phyloP scores from a whole-genome alignment of 2,329 filamentous ascomycete genomes.

The Diaporthe amygdali region DNA sequence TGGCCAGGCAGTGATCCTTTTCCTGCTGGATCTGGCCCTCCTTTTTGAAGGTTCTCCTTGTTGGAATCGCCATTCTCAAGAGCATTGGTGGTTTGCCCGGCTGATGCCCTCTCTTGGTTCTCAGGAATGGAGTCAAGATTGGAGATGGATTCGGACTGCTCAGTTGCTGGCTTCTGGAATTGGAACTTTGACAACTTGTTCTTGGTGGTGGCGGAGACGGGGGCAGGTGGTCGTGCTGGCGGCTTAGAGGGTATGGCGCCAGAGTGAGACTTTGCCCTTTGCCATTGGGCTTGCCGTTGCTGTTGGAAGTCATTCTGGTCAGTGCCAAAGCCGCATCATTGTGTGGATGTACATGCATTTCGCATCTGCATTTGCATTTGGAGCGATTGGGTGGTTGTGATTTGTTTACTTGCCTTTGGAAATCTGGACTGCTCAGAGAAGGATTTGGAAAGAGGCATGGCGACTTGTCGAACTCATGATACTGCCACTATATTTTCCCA shows the following conservation, averaged over 20 bases:
- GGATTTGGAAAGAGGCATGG: slow-evolving; percentile 47
- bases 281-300: slow-evolving; percentile 53
- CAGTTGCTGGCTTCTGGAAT: slow-evolving; percentile 48
- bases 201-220: slow-evolving; percentile 63
- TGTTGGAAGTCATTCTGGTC: neutral
- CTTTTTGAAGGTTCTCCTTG: slow-evolving; percentile 29
- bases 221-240: slow-evolving; percentile 38
- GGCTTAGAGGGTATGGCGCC: slow-evolving; percentile 43
- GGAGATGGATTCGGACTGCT: slow-evolving; percentile 8
- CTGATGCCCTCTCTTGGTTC: neutral
- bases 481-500: slow-evolving; percentile 21
- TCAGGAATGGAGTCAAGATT: neutral
- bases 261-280: slow-evolving; percentile 57
- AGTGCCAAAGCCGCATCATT: neutral
- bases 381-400: neutral
- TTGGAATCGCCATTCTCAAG: slow-evolving; percentile 25
- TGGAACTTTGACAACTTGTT: slow-evolving; percentile 64
- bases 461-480: slow-evolving; percentile 22
- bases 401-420: slow-evolving; percentile 32
- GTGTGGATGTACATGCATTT: no score
- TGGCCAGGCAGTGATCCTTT: neutral
- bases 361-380: neutral
- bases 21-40: neutral
- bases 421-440: slow-evolving; percentile 44
- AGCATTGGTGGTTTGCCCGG: slow-evolving; percentile 8